phyloP scores from a whole-genome alignment of 2,329 filamentous ascomycete species.

The Cladosporium sp. region DNA sequence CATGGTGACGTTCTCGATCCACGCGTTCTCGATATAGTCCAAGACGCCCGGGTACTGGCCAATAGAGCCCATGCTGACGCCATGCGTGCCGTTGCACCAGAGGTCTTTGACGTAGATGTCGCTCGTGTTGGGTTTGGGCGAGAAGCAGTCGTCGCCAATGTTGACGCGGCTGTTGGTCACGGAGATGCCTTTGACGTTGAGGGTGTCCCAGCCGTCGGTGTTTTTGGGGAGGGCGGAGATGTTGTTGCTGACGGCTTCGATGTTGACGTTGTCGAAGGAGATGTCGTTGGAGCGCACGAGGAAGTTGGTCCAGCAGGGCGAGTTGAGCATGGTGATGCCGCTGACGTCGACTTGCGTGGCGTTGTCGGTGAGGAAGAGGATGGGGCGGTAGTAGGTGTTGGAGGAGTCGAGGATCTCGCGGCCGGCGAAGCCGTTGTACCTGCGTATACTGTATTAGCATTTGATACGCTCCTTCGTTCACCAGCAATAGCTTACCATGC shows the following conservation, averaged over 20 bases:
- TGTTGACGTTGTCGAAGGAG: constrained; percentile 51
- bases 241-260: constrained; percentile 52
- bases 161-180: constrained; percentile 35
- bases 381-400: constrained; percentile 56
- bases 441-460: neutral
- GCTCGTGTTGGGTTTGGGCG: constrained; percentile 58
- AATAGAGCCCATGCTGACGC: constrained; percentile 46
- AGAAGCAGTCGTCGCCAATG: constrained; percentile 54
- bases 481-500: constrained; percentile 39
- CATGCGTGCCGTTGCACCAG: constrained; percentile 51
- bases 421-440: constrained; percentile 39
- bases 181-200: constrained; percentile 52
- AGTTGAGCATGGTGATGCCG: constrained; percentile 57
- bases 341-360: constrained; percentile 55
- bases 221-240: constrained; percentile 49
- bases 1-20: constrained; percentile 43
- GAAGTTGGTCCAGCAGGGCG: constrained; percentile 62
- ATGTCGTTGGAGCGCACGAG: constrained; percentile 55
- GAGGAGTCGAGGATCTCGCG: constrained; percentile 43
- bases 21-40: constrained; percentile 46
- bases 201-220: constrained; percentile 60
- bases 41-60: constrained; percentile 51
- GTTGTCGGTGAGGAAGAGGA: constrained; percentile 59
- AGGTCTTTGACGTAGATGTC: constrained; percentile 52
- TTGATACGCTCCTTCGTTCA: neutral